Evolutionary conservation across 2,329 filamentous ascomycete species (phyloP).

Genomic region (Cryphonectria parasitica): DNA sequence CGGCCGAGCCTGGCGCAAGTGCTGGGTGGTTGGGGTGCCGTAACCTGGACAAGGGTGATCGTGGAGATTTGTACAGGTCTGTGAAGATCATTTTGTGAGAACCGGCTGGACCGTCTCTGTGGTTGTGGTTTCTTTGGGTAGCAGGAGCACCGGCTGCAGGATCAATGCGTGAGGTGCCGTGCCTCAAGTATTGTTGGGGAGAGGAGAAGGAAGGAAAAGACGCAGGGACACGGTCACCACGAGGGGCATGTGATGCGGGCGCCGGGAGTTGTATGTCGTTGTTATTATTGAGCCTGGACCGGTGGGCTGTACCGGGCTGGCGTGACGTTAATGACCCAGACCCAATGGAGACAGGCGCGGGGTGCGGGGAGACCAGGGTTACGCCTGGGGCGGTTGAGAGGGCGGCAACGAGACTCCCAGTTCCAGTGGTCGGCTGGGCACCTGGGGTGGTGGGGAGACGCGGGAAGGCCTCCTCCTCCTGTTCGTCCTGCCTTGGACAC

Average conservation of each 20-base stretch:
- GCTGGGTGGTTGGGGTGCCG: conserved; percentile 45
- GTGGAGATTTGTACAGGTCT: conserved; percentile 61
- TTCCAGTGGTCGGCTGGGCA: background rate
- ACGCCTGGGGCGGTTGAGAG: conserved; percentile 14
- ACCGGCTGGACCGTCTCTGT: background rate
- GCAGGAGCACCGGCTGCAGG: background rate
- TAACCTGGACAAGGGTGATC: conserved; percentile 56
- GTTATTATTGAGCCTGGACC: conserved; percentile 13
- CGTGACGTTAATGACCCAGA: conserved; percentile 26
- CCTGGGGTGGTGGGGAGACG: background rate
- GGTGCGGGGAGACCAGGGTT: conserved; percentile 27
- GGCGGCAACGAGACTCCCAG: background rate
- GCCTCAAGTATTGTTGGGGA: background rate
- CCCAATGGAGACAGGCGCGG: conserved; percentile 25
- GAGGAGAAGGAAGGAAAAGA: background rate
- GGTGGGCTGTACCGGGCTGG: conserved; percentile 19
- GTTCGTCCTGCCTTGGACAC: background rate
- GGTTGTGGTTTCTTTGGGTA: background rate
- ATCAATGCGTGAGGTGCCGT: background rate
- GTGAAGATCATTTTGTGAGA: conserved; percentile 58
- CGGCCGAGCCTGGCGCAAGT: conserved; percentile 39
- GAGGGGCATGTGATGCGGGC: conserved; percentile 11
- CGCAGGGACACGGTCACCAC: background rate
- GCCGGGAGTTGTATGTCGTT: background rate
- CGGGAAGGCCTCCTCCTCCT: background rate